Evolutionary conservation across 495 filamentous ascomycete genomes (phyloP).

Genomic region (Penicillium diatomitis): DNA sequence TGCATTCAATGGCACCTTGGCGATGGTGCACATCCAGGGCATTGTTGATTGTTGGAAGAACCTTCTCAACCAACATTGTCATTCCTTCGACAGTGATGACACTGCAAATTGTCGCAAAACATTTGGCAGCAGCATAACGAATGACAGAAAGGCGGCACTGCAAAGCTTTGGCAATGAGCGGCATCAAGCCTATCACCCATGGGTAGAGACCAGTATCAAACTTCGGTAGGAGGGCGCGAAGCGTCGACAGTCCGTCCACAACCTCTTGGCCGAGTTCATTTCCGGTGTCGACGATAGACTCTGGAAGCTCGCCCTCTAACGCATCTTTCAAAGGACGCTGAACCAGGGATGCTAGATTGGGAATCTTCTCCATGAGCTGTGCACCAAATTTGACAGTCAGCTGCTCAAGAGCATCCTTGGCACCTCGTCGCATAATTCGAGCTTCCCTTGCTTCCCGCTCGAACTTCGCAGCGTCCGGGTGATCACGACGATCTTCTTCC

Average conservation of each 20-base stretch:
- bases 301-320: conserved; percentile 63
- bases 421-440: conserved; percentile 79
- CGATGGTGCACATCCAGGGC: conserved; percentile 74
- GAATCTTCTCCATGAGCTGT: conserved; percentile 66
- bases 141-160: conserved; percentile 83
- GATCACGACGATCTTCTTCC: conserved; percentile 91
- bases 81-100: conserved; percentile 90
- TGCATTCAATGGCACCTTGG: conserved; percentile 86
- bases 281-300: conserved; percentile 57
- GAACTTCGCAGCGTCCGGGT: conserved; percentile 79
- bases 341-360: conserved; percentile 70
- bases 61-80: conserved; percentile 89
- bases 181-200: conserved; percentile 74
- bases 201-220: conserved; percentile 62
- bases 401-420: conserved; percentile 91
- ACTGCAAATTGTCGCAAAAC: conserved; percentile 93
- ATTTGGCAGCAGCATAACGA: conserved; percentile 94
- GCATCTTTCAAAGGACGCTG: conserved; percentile 67
- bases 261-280: conserved; percentile 76
- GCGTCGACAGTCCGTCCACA: conserved; percentile 85
- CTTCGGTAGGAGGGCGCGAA: conserved; percentile 81
- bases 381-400: conserved; percentile 68
- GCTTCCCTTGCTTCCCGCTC: conserved; percentile 79
- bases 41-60: conserved; percentile 84
- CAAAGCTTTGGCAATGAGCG: conserved; percentile 76